Base-by-base conservation (phyloP, 2,329 filamentous ascomycete genomes). In the Trichoderma aggressivum region DNA sequence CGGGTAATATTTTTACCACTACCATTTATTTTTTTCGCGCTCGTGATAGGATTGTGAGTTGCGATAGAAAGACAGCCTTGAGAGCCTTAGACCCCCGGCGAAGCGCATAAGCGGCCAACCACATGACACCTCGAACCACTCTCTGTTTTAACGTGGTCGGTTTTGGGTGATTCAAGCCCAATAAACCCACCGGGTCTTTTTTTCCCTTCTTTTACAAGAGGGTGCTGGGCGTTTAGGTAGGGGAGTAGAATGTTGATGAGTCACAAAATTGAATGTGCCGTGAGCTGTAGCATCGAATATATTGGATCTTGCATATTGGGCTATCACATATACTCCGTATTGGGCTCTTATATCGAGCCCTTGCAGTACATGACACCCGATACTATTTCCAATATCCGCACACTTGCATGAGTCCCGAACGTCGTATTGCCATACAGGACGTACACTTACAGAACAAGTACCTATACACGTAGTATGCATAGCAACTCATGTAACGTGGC, bases 41-140 rank as follows among this genome's bases (percentile, higher is more conserved):
- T 26, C 24, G 24, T 66, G 21, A 50, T 50, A 10, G 28, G 28
- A 60, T 26, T 50, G 3, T 24, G n/a, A 60, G 55, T 32, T 32
- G 55, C 26, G 55, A 59, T 32, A 60, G 30, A 24, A 43, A 55
- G n/a, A 34, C 30, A 64, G 65, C 55, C 65, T 47, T 12, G 26
- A 59, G 65, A 68, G 65, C 65, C 65, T 24, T 28, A 3, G 16
- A 10, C n/a, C 55, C 55, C 55, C 55, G 32, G 39, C 56, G 39
- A 50, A 61, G 65, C 65, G 65, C 65, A 69, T 69, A 34, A 69
- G 56, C 30, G 56, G 50, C 39, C 39, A 60, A 69, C 56, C 56
- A 69, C 65, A 61, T 61, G 65, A 69, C 65, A 30, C 55, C 26
- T 30, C 24, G 63, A 39, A 39, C 30, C 63, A 56, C 32, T 21